Conservation (phyloP, 768 basidiomycete species). For the Russula griseocarnosa region DNA sequence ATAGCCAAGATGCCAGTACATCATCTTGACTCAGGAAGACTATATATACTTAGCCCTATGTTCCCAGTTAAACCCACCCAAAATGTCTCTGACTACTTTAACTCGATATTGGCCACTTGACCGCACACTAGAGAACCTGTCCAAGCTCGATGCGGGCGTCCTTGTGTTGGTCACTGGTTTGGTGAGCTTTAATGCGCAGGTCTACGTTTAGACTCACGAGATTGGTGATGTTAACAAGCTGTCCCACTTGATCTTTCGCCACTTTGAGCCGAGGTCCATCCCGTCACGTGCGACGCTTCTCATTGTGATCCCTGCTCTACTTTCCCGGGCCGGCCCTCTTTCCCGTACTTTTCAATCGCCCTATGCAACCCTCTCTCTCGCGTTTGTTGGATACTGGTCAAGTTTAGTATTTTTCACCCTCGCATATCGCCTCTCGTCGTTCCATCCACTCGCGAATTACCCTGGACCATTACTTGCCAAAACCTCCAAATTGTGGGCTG, state of each 20-base stretch:
- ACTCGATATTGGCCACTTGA: neutral
- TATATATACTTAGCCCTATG: neutral
- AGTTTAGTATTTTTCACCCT: conserved; percentile 23
- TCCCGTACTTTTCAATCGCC: neutral
- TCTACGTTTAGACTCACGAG: neutral
- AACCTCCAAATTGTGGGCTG: conserved; percentile 41
- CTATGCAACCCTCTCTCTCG: conserved; percentile 5
- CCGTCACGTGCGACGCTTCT: conserved; percentile 2
- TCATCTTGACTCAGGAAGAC: neutral
- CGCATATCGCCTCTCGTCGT: conserved; percentile 48
- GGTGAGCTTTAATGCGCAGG: neutral
- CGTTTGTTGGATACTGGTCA: neutral
- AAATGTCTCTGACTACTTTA: conserved; percentile 15
- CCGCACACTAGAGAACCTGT: neutral
- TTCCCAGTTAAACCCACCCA: conserved; percentile 34
- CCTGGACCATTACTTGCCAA: conserved; percentile 47
- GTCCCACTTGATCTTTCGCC: conserved; percentile 10
- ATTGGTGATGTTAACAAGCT: neutral
- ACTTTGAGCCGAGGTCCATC: conserved; percentile 8
- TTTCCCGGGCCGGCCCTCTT: conserved; percentile 13
- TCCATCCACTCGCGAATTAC: conserved; percentile 49
- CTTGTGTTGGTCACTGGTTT: conserved; percentile 4
- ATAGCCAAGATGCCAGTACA: too few relatives aligned
- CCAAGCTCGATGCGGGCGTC: neutral
- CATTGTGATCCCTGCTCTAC: conserved; percentile 6